phyloP scores from a whole-genome alignment of 495 filamentous ascomycete genomes.

The Aspergillus nanangensis region DNA sequence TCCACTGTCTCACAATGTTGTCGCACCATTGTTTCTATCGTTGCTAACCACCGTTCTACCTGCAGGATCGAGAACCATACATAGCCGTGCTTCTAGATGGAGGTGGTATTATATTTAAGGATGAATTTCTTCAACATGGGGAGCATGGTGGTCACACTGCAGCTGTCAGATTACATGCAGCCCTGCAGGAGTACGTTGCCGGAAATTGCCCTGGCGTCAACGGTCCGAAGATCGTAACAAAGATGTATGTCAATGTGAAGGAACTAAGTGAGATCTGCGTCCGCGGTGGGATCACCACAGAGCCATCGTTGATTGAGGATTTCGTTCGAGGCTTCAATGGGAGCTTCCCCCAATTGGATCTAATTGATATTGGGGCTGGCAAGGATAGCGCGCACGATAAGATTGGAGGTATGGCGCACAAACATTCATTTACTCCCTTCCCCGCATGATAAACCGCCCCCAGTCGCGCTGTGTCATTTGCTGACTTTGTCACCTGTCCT shows the following conservation, averaged over 20 bases:
- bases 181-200: conserved; percentile 45
- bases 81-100: conserved; percentile 74
- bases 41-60: conserved; percentile 17
- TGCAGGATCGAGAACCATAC: conserved; percentile 70
- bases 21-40: conserved; percentile 9
- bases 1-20: background rate
- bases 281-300: conserved; percentile 50
- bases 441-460: too few species aligned
- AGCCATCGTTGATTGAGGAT: conserved; percentile 51
- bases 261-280: conserved; percentile 58
- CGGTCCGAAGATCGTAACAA: conserved; percentile 59
- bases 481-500: conserved; percentile 5
- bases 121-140: conserved; percentile 58
- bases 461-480: conserved; percentile 4
- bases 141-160: conserved; percentile 68
- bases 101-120: conserved; percentile 72
- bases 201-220: conserved; percentile 42
- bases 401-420: conserved; percentile 61
- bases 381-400: conserved; percentile 71
- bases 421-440: too few species aligned
- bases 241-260: conserved; percentile 65
- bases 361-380: conserved; percentile 67
- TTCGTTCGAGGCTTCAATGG: conserved; percentile 77
- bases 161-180: conserved; percentile 54
- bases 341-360: conserved; percentile 64